Conservation (phyloP, 1,139 yeast species). For the Candida albicans region DNA sequence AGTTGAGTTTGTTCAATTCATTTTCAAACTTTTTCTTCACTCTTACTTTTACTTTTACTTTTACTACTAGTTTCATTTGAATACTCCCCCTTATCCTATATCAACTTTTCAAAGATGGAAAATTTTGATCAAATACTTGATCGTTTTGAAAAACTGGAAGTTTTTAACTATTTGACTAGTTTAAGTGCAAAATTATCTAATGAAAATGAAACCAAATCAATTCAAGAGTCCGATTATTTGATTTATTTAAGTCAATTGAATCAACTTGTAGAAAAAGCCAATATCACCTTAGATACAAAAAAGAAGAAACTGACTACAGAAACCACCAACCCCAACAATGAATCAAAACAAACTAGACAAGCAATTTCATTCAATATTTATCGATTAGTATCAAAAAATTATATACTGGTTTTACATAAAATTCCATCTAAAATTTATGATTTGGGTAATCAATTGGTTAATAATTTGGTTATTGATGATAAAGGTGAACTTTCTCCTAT, state of each 20-base stretch:
- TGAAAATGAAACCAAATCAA: conserved; percentile 9
- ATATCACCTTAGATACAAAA: conserved; percentile 14
- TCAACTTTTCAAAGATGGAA: conserved; percentile 9
- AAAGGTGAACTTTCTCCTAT: conserved; percentile 21
- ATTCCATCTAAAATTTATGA: conserved; percentile 42
- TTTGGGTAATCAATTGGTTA: conserved; percentile 37
- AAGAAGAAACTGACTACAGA: conserved; percentile 15
- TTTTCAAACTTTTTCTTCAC: not conserved
- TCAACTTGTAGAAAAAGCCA: conserved; percentile 21
- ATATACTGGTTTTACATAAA: conserved; percentile 29
- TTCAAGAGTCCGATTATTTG: conserved; percentile 17
- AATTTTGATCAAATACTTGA: conserved; percentile 20
- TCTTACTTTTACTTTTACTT: not conserved
- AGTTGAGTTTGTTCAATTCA: not conserved
- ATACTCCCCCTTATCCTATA: not conserved
- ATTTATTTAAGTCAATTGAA: conserved; percentile 19
- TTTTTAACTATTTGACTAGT: conserved; percentile 26
- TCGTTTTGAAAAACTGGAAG: conserved; percentile 21
- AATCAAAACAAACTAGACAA: conserved; percentile 2
- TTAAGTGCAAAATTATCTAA: conserved; percentile 22
- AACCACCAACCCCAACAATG: not conserved
- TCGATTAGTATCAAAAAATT: conserved; percentile 32
- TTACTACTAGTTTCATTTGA: no score
- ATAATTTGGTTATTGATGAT: conserved; percentile 24
- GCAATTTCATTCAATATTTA: conserved; percentile 26